phyloP scores from a whole-genome alignment of 2,329 filamentous ascomycete species.

The Chrysosporium keratinophilum region DNA sequence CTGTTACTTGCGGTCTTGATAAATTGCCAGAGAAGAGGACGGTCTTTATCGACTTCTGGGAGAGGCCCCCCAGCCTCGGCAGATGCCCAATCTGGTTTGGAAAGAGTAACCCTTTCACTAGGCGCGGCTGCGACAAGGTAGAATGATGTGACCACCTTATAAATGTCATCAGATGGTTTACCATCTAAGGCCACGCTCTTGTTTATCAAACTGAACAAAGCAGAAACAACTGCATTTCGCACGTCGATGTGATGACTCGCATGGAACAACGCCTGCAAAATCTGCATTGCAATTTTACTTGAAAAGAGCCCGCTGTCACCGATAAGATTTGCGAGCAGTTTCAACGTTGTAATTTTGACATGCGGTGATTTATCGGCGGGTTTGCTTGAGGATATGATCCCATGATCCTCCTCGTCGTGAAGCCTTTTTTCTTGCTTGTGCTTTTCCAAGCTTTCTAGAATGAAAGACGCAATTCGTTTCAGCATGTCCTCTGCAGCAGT shows the following conservation, averaged over 20 bases:
- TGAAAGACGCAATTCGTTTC: constrained; percentile 6
- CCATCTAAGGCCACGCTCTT: constrained; percentile 3
- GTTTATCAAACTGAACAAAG: constrained; percentile 13
- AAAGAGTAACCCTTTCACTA: constrained; percentile 9
- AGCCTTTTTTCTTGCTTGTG: neutral
- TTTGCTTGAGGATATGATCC: too few species aligned
- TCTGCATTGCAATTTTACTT: neutral
- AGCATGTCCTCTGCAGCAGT: constrained; percentile 10
- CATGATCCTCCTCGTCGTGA: neutral
- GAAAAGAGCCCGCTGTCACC: constrained; percentile 13
- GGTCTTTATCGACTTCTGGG: constrained; percentile 7
- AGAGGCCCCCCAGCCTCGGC: constrained; percentile 14
- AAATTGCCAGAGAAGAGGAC: constrained; percentile 15
- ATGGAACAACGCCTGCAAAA: constrained; percentile 13
- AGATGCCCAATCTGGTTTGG: constrained; percentile 14
- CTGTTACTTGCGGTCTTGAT: neutral
- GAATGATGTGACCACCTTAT: constrained; percentile 5
- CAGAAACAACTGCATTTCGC: constrained; percentile 10
- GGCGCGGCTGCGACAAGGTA: constrained; percentile 12
- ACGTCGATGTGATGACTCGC: constrained; percentile 14
- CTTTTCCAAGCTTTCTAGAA: constrained; percentile 8
- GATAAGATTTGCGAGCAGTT: constrained; percentile 16
- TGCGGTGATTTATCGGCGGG: neutral
- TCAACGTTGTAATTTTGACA: constrained; percentile 17
- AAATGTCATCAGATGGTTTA: constrained; percentile 2